Percentiles rank a stretch among this genome's conserved stretches.
Evolutionary conservation across 768 basidiomycete species (phyloP).

Genomic region (Pleurotus salmoneostramineus): DNA sequence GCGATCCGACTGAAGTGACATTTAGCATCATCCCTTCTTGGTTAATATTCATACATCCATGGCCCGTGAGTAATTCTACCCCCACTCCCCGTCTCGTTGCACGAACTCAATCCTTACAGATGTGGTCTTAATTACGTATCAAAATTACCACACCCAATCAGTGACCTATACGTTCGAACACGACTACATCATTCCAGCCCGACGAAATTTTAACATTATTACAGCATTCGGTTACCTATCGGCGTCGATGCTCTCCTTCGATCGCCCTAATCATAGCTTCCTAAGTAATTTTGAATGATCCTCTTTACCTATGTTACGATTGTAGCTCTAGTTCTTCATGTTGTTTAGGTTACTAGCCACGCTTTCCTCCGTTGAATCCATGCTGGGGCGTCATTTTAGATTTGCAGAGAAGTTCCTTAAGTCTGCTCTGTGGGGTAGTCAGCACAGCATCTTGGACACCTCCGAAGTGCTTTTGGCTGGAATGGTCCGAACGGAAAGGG

Average conservation of each 20-base stretch:
- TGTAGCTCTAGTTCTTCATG: not conserved
- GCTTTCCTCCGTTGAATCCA: too few relatives aligned
- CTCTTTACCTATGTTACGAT: not conserved
- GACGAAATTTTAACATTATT: not conserved
- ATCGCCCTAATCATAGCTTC: not conserved
- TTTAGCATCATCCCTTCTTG: not conserved
- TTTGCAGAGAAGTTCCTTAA: too few relatives aligned
- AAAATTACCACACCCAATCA: too few relatives aligned
- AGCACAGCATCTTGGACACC: not conserved
- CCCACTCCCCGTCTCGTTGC: too few relatives aligned
- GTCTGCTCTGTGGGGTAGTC: too few relatives aligned
- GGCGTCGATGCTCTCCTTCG: not conserved
- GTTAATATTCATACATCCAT: not conserved
- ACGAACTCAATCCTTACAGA: too few relatives aligned
- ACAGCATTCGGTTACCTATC: not conserved
- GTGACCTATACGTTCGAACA: not conserved
- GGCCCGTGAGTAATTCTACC: not conserved
- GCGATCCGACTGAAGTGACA: not conserved
- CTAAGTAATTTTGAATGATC: not conserved
- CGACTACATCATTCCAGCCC: not conserved
- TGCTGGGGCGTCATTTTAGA: too few relatives aligned
- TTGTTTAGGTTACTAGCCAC: not conserved
- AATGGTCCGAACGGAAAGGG: not conserved
- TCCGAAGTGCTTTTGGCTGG: not conserved
- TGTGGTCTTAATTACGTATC: too few relatives aligned